Conservation (phyloP, 208 protist genomes). For the Crithidia thermophila region DNA sequence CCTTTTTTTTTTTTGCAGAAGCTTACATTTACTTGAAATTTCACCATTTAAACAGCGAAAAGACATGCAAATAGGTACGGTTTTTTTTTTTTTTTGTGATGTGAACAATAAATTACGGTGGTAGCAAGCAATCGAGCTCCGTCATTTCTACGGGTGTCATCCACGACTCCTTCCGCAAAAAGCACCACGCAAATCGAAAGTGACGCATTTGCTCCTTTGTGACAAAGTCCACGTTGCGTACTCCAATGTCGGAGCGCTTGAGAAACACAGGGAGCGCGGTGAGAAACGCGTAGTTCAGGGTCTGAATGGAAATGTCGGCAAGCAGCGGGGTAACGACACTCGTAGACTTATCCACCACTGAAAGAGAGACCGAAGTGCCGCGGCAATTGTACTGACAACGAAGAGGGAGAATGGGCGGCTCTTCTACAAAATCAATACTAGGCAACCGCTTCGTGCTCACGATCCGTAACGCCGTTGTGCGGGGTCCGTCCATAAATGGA, state of each 20-base stretch:
- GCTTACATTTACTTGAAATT: too few species aligned
- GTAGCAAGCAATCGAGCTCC: constrained; percentile 80
- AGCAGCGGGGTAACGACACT: constrained; percentile 55
- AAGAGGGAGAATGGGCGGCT: constrained; percentile 39
- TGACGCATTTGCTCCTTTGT: constrained; percentile 80
- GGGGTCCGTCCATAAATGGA: constrained; percentile 26
- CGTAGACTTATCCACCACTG: constrained; percentile 52
- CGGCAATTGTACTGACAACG: constrained; percentile 59
- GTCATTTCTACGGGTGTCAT: constrained; percentile 84
- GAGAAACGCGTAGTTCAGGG: constrained; percentile 80
- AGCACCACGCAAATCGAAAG: constrained; percentile 90
- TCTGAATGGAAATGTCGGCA: constrained; percentile 63
- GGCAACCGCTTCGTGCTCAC: constrained; percentile 32
- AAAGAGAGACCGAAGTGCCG: constrained; percentile 61
- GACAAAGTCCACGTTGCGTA: constrained; percentile 83
- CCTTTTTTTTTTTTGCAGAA: too few species aligned
- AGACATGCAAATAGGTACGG: not conserved
- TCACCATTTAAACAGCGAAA: too few species aligned
- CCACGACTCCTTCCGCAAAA: constrained; percentile 72
- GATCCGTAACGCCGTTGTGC: constrained; percentile 16
- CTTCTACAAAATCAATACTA: constrained; percentile 12
- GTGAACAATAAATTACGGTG: constrained; percentile 43
- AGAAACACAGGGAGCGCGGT: constrained; percentile 79
- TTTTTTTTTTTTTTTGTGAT: constrained; percentile 12
- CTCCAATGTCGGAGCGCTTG: constrained; percentile 78